Conservation (phyloP, 805 yeast species). For the Candida silvatica region DNA sequence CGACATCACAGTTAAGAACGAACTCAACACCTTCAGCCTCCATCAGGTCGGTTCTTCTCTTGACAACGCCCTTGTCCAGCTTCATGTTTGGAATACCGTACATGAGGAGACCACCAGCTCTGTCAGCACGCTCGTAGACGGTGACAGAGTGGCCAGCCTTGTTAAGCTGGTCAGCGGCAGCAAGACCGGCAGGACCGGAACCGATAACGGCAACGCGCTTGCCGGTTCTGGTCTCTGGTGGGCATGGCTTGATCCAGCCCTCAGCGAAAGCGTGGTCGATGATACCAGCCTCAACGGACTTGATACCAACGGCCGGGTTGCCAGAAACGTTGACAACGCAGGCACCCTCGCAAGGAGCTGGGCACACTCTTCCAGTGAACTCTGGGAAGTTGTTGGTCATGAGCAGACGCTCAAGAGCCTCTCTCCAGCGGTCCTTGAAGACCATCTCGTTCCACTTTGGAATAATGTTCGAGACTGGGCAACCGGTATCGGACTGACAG, state of each 20-base stretch:
- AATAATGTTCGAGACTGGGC: slow-evolving; percentile 94
- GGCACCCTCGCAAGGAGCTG: slow-evolving; percentile 99
- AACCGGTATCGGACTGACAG: slow-evolving; percentile 96
- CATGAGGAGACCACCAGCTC: slow-evolving; percentile 96
- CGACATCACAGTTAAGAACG: slow-evolving; percentile 69
- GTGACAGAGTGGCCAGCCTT: slow-evolving; percentile 91
- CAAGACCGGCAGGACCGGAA: slow-evolving; percentile 96
- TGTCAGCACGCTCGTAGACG: slow-evolving; percentile 88
- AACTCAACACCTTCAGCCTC: slow-evolving; percentile 85
- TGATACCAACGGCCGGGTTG: slow-evolving; percentile 93
- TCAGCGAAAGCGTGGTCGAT: slow-evolving; percentile 94
- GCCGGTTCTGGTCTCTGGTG: slow-evolving; percentile 78
- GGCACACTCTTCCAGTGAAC: slow-evolving; percentile 96
- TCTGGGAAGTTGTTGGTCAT: slow-evolving; percentile 99
- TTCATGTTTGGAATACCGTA: slow-evolving; percentile 99
- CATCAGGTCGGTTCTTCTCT: slow-evolving; percentile 86
- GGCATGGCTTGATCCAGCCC: slow-evolving; percentile 89
- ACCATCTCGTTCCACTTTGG: slow-evolving; percentile 98
- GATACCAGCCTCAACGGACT: slow-evolving; percentile 91
- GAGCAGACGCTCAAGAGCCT: slow-evolving; percentile 81
- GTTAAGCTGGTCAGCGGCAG: slow-evolving; percentile 95
- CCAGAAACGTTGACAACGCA: slow-evolving; percentile 80
- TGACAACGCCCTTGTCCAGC: slow-evolving; percentile 85
- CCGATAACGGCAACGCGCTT: slow-evolving; percentile 82
- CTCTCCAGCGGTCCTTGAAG: slow-evolving; percentile 89